phyloP scores from a whole-genome alignment of 768 basidiomycete species.

The Mycena albidolilacea region DNA sequence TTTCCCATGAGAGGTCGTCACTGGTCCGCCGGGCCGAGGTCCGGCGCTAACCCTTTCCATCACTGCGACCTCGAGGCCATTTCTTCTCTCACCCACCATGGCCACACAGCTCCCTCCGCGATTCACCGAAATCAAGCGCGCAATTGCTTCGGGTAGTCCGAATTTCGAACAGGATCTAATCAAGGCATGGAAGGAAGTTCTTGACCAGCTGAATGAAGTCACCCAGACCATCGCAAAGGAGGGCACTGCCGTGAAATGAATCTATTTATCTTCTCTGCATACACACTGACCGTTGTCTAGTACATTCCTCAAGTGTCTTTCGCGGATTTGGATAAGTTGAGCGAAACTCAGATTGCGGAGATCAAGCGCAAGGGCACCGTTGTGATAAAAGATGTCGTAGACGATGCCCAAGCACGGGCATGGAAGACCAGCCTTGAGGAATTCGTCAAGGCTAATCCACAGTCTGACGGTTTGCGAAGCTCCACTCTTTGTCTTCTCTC shows the following conservation, averaged over 20 bases:
- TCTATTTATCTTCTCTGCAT: background rate
- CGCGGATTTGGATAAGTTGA: conserved; percentile 57
- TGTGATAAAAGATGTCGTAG: conserved; percentile 64
- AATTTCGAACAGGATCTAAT: conserved; percentile 57
- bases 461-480: conserved; percentile 54
- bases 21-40: too few species aligned
- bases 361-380: conserved; percentile 66
- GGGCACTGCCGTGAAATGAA: conserved; percentile 55
- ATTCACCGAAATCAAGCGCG: conserved; percentile 33
- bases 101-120: conserved; percentile 26
- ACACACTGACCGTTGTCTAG: conserved; percentile 44
- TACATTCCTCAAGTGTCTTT: conserved; percentile 68
- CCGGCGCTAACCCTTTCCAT: too few species aligned
- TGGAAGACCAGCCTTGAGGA: conserved; percentile 68
- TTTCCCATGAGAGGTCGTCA: too few species aligned
- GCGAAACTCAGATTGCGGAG: conserved; percentile 53
- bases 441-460: conserved; percentile 65
- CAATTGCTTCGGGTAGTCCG: conserved; percentile 45
- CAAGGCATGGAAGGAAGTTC: conserved; percentile 62
- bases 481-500: background rate
- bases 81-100: conserved; percentile 12
- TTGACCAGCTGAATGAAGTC: conserved; percentile 56
- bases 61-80: conserved; percentile 16
- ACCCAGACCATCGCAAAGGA: conserved; percentile 56
- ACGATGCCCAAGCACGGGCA: conserved; percentile 57